Percentiles rank a stretch among this genome's conserved stretches.
Conservation (phyloP, 305 asterid species). For the Fraxinus paxiana region DNA sequence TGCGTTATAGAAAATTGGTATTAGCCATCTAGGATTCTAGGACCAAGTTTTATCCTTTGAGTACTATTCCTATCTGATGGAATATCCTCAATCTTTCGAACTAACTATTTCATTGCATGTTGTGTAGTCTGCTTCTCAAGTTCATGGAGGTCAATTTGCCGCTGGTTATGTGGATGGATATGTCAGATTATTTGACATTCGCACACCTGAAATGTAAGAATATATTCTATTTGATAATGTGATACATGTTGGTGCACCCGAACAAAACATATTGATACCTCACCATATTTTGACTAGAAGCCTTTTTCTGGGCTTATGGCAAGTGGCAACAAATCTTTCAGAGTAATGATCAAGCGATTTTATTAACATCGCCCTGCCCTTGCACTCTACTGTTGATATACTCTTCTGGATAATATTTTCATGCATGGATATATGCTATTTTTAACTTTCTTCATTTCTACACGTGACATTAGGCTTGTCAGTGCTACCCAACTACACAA, state of each 20-base stretch:
- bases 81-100: conserved; percentile 16
- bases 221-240: not conserved
- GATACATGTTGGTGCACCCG: not conserved
- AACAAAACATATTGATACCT: conserved; percentile 1
- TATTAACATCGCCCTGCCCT: not conserved
- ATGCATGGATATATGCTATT: not conserved
- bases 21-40: not conserved
- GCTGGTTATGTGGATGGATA: conserved; percentile 93
- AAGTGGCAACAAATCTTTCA: not conserved
- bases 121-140: conserved; percentile 88
- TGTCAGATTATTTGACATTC: conserved; percentile 76
- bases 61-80: not conserved
- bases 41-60: not conserved
- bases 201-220: conserved; percentile 87
- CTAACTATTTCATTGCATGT: conserved; percentile 22
- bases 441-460: not conserved
- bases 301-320: not conserved
- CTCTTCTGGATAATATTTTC: not conserved
- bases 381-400: conserved; percentile 1
- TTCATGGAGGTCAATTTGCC: conserved; percentile 88
- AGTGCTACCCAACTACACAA: conserved; percentile 71
- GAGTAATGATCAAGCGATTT: not conserved
- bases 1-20: not conserved
- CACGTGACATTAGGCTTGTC: conserved; percentile 56
- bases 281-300: not conserved